A percentile compares a stretch with the other conserved stretches of the same genome.
Evolutionary conservation across 148 eudicot genomes (phyloP).

Genomic region (Euryodendron excelsum): DNA sequence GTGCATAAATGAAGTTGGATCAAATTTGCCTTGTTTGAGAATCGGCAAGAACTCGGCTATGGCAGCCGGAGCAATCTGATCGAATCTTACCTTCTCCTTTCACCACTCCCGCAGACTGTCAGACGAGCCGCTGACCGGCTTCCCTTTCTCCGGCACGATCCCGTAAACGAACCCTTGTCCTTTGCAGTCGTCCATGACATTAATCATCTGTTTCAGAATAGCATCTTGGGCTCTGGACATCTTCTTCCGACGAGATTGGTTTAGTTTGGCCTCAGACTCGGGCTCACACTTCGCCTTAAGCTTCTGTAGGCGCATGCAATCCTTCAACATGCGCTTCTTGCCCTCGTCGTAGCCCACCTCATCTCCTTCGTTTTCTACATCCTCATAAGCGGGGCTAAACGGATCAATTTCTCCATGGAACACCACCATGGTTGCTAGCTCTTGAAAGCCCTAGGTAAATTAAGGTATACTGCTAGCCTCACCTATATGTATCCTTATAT

Average conservation of each 20-base stretch:
- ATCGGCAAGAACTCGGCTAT: slow-evolving; percentile 19
- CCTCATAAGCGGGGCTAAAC: slow-evolving; percentile 10
- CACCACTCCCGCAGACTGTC: slow-evolving; percentile 45
- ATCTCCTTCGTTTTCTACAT: slow-evolving; percentile 30
- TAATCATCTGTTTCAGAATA: slow-evolving; percentile 55
- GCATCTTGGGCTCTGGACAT: slow-evolving; percentile 63
- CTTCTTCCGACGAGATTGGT: slow-evolving; percentile 52
- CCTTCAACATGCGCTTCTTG: slow-evolving; percentile 50
- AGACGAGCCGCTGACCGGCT: slow-evolving; percentile 37
- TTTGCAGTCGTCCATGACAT: slow-evolving; percentile 47
- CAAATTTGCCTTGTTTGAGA: neutral
- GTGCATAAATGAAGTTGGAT: slow-evolving; percentile 20
- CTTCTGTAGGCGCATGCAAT: too few relatives aligned
- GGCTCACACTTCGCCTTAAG: slow-evolving; percentile 22
- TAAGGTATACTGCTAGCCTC: too few relatives aligned
- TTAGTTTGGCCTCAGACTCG: slow-evolving; percentile 20
- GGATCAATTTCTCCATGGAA: slow-evolving; percentile 26
- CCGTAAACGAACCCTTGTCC: slow-evolving; percentile 45
- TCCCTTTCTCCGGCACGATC: slow-evolving; percentile 41
- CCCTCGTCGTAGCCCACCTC: slow-evolving; percentile 38
- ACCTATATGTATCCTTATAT: too few relatives aligned
- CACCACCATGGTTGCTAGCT: slow-evolving; percentile 28
- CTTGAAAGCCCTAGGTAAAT: neutral
- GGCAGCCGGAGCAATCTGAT: slow-evolving; percentile 29
- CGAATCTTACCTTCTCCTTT: slow-evolving; percentile 37